A percentile compares a stretch with the other conserved stretches of the same genome.
Evolutionary conservation across 1,284 basidiomycete genomes (phyloP).

Genomic region (Melampsora larici-populina): DNA sequence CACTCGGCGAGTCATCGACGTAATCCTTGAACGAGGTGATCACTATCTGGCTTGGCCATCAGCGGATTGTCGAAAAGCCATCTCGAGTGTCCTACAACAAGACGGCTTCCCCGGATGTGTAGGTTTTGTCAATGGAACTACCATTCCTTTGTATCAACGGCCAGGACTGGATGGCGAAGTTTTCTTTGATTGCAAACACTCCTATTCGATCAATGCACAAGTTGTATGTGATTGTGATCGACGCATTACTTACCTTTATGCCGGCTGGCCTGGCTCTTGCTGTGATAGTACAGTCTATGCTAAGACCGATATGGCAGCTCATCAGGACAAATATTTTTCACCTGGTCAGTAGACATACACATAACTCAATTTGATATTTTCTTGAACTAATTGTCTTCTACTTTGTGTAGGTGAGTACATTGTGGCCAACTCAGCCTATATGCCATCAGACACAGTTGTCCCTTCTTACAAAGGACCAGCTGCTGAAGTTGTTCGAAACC

Average conservation of each 20-base stretch:
- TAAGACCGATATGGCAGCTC: background rate
- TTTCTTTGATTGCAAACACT: too few relatives aligned
- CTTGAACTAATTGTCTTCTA: too few relatives aligned
- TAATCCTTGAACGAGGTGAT: background rate
- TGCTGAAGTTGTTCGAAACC: too few relatives aligned
- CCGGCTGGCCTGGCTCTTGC: slow-evolving; percentile 28
- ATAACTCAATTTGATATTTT: too few relatives aligned
- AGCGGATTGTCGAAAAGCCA: background rate
- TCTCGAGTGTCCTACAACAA: background rate
- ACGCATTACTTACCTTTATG: slow-evolving; percentile 2
- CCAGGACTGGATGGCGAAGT: too few relatives aligned
- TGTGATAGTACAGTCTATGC: background rate
- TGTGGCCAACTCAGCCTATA: too few relatives aligned
- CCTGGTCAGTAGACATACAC: too few relatives aligned
- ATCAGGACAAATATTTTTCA: background rate
- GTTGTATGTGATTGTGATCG: too few relatives aligned
- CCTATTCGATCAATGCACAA: too few relatives aligned
- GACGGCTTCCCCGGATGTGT: slow-evolving; percentile 15
- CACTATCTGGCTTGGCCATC: slow-evolving; percentile 3
- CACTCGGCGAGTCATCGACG: background rate
- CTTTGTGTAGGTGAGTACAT: too few relatives aligned
- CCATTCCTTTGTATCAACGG: slow-evolving; percentile 7
- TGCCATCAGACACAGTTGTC: too few relatives aligned
- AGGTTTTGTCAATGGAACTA: background rate
- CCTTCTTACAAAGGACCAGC: too few relatives aligned